Evolutionary conservation across 2,329 filamentous ascomycete genomes (phyloP), one percentile per base, ranked within the genome.

Genomic region (Ophiostoma ulmi): DNA sequence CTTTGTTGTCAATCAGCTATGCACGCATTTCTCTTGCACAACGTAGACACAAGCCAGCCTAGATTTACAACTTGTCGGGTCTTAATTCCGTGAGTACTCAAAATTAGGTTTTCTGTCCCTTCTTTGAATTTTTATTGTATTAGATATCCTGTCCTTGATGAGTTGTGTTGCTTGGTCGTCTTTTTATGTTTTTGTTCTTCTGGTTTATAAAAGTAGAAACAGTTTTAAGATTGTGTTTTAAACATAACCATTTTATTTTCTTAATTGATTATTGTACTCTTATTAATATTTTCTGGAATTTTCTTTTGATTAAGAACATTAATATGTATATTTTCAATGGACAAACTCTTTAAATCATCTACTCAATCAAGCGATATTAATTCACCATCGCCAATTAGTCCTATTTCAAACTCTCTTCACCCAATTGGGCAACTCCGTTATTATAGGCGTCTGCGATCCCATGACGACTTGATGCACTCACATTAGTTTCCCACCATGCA

Each of bases 341-440:
- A 31, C 31, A 31, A 31, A 31, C 31, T 31, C 31, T 31, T 3
- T 4, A 31, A 31, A 31, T 31, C 31, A 31, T 31, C 31, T 31
- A 31, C 31, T 31, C 31, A 31, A 3, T 31, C 31, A 31, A 31
- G 31, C 31, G 31, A 31, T 31, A 31, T 31, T 31, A 3, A 31
- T 31, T 44, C 48, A 26, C 5, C 44, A 26, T 44, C 22, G 52
- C 10, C n/a, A 48, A 48, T 48, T 48, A 48, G 44, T 48, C 44
- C 20, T 48, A 48, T 58, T 58, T 17, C 22, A 11, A 58, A 58
- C 52, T 26, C 52, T 22, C 52, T 10, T 14, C 52, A 14, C 52
- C 52, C 52, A 58, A 58, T 58, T 58, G 52, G 52, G 52, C 52
- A 58, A 58, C 52, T 58, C 52, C 52, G 52, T 58, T 5, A n/a